Conservation (phyloP, 768 basidiomycete species). For the Sutorius australiensis region DNA sequence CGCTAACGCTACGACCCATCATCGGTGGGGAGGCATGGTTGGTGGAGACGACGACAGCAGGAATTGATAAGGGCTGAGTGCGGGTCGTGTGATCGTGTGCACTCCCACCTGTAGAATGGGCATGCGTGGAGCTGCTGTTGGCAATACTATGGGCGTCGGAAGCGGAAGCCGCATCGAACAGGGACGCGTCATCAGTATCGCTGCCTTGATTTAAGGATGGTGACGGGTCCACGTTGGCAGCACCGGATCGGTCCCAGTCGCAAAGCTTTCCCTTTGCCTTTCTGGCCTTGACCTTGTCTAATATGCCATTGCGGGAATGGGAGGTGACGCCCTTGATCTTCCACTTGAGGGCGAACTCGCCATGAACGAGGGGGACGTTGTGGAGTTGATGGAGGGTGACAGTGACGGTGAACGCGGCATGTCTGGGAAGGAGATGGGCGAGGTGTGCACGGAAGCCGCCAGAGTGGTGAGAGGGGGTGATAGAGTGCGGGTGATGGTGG, state of each 20-base stretch:
- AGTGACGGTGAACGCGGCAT: conserved; percentile 61
- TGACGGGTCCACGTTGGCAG: background rate
- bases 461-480: background rate
- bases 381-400: conserved; percentile 63
- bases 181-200: conserved; percentile 25
- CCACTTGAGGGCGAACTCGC: conserved; percentile 70
- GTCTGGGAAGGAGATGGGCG: conserved; percentile 57
- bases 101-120: background rate
- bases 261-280: conserved; percentile 13
- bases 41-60: conserved; percentile 27
- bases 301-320: conserved; percentile 38
- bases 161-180: conserved; percentile 21
- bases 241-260: background rate
- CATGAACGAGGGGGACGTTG: conserved; percentile 67
- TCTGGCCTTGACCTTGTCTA: conserved; percentile 37
- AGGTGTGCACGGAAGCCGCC: conserved; percentile 52
- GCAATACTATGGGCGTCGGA: conserved; percentile 29
- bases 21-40: conserved; percentile 13
- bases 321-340: conserved; percentile 59
- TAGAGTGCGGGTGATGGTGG: background rate
- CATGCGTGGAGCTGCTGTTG: conserved; percentile 23
- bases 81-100: background rate
- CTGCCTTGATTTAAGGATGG: conserved; percentile 11
- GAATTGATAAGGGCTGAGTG: conserved; percentile 13
- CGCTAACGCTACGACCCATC: conserved; percentile 18